These are phyloP conservation scores for Erythrophleum fordii DNA, from an alignment of 306 rosid genomes.

Conservation along the genomic window DNA sequence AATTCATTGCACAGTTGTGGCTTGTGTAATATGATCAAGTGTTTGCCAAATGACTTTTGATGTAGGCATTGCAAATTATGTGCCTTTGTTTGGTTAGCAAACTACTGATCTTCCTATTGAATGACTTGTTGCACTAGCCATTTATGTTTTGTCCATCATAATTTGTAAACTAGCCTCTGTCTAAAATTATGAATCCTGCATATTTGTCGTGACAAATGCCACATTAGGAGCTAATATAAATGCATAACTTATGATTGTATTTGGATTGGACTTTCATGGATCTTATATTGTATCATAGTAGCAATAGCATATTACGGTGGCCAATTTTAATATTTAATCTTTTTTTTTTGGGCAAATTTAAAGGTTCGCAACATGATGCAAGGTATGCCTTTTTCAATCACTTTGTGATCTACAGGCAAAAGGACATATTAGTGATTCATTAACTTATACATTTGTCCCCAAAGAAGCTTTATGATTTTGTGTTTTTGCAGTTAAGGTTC, in stretches of 20 bases:
- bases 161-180: constrained; percentile 7
- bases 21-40: constrained; percentile 29
- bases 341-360: constrained; percentile 14
- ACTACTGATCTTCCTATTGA: not conserved
- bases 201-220: not conserved
- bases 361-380: constrained; percentile 18
- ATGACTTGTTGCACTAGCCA: not conserved
- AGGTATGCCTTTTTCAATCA: constrained; percentile 20
- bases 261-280: too few species aligned
- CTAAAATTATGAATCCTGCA: constrained; percentile 3
- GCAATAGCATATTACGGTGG: constrained; percentile 16
- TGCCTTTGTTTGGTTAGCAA: not conserved
- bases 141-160: not conserved
- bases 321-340: not conserved
- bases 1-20: not conserved
- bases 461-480: constrained; percentile 37
- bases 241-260: constrained; percentile 4
- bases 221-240: constrained; percentile 9
- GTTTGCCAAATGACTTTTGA: constrained; percentile 4
- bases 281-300: constrained; percentile 11
- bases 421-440: not conserved
- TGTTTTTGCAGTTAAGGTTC: constrained; percentile 83
- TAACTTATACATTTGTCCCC: not conserved
- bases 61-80: constrained; percentile 8
- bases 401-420: constrained; percentile 25